Base-by-base conservation (phyloP, 768 basidiomycete genomes). In the Russula brevipes region DNA sequence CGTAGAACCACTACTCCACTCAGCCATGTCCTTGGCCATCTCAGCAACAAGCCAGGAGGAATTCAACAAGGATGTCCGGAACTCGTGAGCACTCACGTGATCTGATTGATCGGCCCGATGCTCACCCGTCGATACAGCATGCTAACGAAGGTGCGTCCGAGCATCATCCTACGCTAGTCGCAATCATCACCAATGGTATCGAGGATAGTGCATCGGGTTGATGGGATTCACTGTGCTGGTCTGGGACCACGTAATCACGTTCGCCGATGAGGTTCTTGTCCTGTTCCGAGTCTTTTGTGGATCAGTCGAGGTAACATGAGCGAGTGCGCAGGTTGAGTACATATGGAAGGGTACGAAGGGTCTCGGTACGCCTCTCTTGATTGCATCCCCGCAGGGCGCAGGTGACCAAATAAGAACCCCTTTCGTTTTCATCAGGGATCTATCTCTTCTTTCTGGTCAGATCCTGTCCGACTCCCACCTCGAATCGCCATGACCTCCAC, bases 221-320 rank as follows among this genome's bases (percentile, higher is more conserved):
- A 77, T 77, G 11, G 79, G 81, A 65, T 82, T 81, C 67, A 78
- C 78, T 1, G 68, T 81, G 14, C 73, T 86, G 12, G 61, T 85
- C 14, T 85, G 81, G 80, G 83, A 85, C 64, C 83, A 85, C 62
- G 66, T 83, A 33, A 75, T 83, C 61, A 82, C 83, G 0, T 80
- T 85, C 46, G 66, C 69, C 2, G 78, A 80, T 38, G 82, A 83
- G 72, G 75, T 78, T 55, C 12, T 35, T 19, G 24, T 24, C 24
- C 24, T 1, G 24, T 24, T 24, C 1, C 24, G 24, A 24, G 24
- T 24, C 24, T 24, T 24, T 24, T 24, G 24, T 24, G 24, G 24
- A 24, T 24, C 24, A 24, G 24, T 35, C 16, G 33, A 6, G 5
- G 4, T 9, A 10, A 51, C 17, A 17, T 46, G n/a, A 63, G 49